phyloP scores from a whole-genome alignment of 345 rosid species.

The Pseudoturritis turrita region DNA sequence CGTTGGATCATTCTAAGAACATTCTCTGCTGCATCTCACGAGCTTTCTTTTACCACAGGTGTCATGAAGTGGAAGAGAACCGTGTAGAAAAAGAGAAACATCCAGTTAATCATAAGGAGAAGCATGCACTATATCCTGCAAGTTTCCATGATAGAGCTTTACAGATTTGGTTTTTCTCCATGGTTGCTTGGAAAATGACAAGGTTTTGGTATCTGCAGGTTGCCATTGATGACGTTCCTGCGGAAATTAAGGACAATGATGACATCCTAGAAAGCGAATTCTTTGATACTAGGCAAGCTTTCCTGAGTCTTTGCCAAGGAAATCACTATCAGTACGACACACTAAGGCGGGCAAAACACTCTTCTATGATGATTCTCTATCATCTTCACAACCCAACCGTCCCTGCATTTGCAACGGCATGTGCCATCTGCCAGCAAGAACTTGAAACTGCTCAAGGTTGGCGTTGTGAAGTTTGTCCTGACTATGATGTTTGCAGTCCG shows the following conservation, averaged over 20 bases:
- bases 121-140: slow-evolving; percentile 70
- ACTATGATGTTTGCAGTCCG: slow-evolving; percentile 82
- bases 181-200: slow-evolving; percentile 21
- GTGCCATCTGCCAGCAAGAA: slow-evolving; percentile 77
- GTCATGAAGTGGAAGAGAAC: slow-evolving; percentile 77
- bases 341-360: slow-evolving; percentile 92
- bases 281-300: slow-evolving; percentile 98
- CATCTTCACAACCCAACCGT: slow-evolving; percentile 99
- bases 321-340: slow-evolving; percentile 99
- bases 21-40: slow-evolving; percentile 14
- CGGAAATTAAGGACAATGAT: slow-evolving; percentile 79
- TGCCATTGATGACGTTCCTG: slow-evolving; percentile 59
- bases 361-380: slow-evolving; percentile 98
- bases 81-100: slow-evolving; percentile 83
- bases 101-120: slow-evolving; percentile 75
- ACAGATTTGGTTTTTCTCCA: neutral
- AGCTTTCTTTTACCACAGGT: slow-evolving; percentile 47
- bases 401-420: slow-evolving; percentile 90
- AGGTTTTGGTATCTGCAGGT: slow-evolving; percentile 43
- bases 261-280: slow-evolving; percentile 98
- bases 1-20: neutral
- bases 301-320: slow-evolving; percentile 97
- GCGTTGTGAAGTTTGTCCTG: slow-evolving; percentile 95
- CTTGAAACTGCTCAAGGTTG: slow-evolving; percentile 97
- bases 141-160: slow-evolving; percentile 28